Conservation (phyloP, 768 basidiomycete species). For the Agaricus subrufescens region DNA sequence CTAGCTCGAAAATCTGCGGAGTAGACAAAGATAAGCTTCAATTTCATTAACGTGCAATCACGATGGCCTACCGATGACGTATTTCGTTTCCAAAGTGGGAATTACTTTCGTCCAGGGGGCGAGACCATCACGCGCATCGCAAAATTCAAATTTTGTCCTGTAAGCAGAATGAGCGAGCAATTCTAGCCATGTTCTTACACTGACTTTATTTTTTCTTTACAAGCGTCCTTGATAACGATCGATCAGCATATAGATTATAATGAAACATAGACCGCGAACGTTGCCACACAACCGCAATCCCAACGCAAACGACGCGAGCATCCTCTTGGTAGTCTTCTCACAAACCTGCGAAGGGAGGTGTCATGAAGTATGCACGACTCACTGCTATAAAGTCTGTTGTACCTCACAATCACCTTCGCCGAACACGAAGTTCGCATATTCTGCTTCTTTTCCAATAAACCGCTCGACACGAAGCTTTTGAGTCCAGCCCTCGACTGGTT, state of each 20-base stretch:
- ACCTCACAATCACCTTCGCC: constrained; percentile 55
- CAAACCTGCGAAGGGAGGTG: constrained; percentile 30
- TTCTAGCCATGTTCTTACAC: not conserved
- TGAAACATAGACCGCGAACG: constrained; percentile 15
- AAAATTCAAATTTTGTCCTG: not conserved
- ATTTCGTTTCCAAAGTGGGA: not conserved
- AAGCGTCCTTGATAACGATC: not conserved
- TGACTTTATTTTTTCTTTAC: not conserved
- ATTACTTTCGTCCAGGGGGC: not conserved
- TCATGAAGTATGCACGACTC: not conserved
- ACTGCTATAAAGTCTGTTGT: constrained; percentile 11
- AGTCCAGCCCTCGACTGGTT: not conserved
- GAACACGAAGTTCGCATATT: constrained; percentile 64
- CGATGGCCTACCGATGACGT: not conserved
- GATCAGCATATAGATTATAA: not conserved
- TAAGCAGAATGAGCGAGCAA: not conserved
- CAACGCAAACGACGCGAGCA: constrained; percentile 46
- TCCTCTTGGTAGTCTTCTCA: constrained; percentile 23
- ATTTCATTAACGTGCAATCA: not conserved
- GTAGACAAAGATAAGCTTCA: not conserved
- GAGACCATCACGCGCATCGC: too few species aligned
- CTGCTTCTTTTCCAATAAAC: constrained; percentile 37
- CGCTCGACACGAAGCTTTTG: not conserved
- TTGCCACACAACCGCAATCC: constrained; percentile 40
- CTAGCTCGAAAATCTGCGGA: not conserved